Percentiles rank a stretch among this genome's conserved stretches.
Conservation (phyloP, 306 rosid genomes). For the Malus sieversii region DNA sequence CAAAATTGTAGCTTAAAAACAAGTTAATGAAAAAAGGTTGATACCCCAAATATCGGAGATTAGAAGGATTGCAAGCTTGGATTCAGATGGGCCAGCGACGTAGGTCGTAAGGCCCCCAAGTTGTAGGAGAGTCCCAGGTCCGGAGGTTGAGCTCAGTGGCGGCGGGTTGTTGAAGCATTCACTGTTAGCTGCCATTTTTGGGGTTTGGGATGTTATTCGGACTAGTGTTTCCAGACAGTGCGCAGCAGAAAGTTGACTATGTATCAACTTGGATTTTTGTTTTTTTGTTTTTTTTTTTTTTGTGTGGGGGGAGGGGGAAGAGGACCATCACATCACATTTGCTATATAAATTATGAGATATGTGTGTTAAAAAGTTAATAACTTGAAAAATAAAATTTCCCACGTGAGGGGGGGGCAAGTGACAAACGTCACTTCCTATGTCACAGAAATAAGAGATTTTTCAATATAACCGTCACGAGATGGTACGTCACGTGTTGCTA, state of each 20-base stretch:
- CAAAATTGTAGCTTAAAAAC: not conserved
- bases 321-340: too few relatives aligned
- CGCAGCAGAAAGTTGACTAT: not conserved
- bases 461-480: too few relatives aligned
- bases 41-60: slow-evolving; percentile 45
- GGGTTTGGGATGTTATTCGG: not conserved
- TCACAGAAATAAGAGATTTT: too few relatives aligned
- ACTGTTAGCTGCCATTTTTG: slow-evolving; percentile 33
- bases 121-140: slow-evolving; percentile 25
- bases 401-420: too few relatives aligned
- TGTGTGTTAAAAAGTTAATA: too few relatives aligned
- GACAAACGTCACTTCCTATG: too few relatives aligned
- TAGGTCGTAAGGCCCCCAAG: slow-evolving; percentile 37
- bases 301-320: too few relatives aligned
- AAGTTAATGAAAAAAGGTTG: not conserved
- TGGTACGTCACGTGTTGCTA: too few relatives aligned
- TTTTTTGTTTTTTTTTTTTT: too few relatives aligned
- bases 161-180: slow-evolving; percentile 40
- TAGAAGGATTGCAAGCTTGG: slow-evolving; percentile 39
- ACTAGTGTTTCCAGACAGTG: not conserved
- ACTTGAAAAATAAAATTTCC: too few relatives aligned
- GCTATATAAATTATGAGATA: too few relatives aligned
- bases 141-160: slow-evolving; percentile 21
- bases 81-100: slow-evolving; percentile 35
- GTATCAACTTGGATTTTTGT: too few relatives aligned